Conservation (phyloP, 2,329 filamentous ascomycete genomes). For the Lojkania enalia region DNA sequence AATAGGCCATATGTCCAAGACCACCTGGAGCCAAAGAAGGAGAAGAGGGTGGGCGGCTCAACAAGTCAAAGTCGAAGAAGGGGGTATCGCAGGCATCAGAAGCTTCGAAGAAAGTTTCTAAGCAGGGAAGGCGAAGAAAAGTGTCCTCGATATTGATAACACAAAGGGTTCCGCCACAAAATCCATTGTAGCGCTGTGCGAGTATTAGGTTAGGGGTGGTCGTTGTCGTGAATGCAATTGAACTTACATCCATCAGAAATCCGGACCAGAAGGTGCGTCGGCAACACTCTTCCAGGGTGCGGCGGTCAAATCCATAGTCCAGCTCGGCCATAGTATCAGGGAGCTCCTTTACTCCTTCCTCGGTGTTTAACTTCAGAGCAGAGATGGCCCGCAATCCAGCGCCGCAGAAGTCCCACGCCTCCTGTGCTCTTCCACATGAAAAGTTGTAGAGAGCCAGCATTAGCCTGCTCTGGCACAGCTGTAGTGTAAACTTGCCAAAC, state of each 20-base stretch:
- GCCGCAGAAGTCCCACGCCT: constrained; percentile 67
- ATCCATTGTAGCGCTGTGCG: constrained; percentile 60
- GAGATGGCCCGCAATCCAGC: constrained; percentile 63
- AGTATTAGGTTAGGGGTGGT: constrained; percentile 34
- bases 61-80: constrained; percentile 60
- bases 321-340: constrained; percentile 52
- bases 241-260: constrained; percentile 67
- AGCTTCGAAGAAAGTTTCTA: constrained; percentile 63
- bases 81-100: constrained; percentile 62
- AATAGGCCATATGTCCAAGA: constrained; percentile 59
- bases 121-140: constrained; percentile 67
- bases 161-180: constrained; percentile 55
- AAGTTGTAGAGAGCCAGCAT: constrained; percentile 69
- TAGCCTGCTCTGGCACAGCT: constrained; percentile 69
- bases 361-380: constrained; percentile 65
- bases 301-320: constrained; percentile 61
- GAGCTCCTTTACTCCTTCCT: constrained; percentile 52
- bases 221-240: constrained; percentile 33
- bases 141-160: constrained; percentile 67
- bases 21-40: constrained; percentile 24
- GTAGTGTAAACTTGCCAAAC: constrained; percentile 59
- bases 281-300: constrained; percentile 66
- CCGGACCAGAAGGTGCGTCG: constrained; percentile 73
- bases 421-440: constrained; percentile 60
- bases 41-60: constrained; percentile 38